Evolutionary conservation across 768 basidiomycete genomes (phyloP), one percentile per base, ranked within the genome.

Genomic region (Arthromyces matolae): DNA sequence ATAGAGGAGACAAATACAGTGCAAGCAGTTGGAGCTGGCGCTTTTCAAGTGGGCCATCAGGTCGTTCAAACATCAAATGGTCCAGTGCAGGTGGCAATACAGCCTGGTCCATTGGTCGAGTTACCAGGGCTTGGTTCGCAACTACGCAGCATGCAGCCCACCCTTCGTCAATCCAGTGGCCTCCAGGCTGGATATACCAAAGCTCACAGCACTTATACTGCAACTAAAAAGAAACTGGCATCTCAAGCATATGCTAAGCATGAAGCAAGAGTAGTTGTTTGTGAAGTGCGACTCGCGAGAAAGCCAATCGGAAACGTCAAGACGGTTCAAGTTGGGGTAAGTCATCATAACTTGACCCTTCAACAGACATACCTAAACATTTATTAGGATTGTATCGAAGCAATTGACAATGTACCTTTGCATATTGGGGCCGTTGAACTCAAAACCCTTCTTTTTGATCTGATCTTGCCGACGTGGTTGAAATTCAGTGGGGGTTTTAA

Each of bases 371-470:
- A 8, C 29, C 14, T 33, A 27, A 20, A 37, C n/a, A n/a, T n/a
- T 40, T n/a, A 29, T 31, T 33, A 60, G 62, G 51, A 57, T 23
- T 16, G 61, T 10, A 4, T 59, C 14, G 59, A 61, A 49, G 55
- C 51, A 4, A 50, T 62, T 1, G 44, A 51, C 7, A 44, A 62
- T 35, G 54, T 63, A 33, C 58, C 60, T 1, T 58, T 54, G 27
- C 60, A 62, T 34, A 61, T 65, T 19, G 60, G 60, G 10, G 52
- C 50, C 8, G 18, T 10, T 1, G 54, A 52, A 1, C 50, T 63
- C 10, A 62, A 62, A 31, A 10, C 4, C 2, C 39, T 56, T 8
- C 42, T 51, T 8, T 63, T 54, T 35, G 20, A 51, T 12, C 42
- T 46, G 6, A 8, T 63, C 1, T 32, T 55, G 14, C 56, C 56